Percentiles rank a stretch among this genome's conserved stretches.
Conservation (phyloP, 257 asterid species). For the Sherardia arvensis region DNA sequence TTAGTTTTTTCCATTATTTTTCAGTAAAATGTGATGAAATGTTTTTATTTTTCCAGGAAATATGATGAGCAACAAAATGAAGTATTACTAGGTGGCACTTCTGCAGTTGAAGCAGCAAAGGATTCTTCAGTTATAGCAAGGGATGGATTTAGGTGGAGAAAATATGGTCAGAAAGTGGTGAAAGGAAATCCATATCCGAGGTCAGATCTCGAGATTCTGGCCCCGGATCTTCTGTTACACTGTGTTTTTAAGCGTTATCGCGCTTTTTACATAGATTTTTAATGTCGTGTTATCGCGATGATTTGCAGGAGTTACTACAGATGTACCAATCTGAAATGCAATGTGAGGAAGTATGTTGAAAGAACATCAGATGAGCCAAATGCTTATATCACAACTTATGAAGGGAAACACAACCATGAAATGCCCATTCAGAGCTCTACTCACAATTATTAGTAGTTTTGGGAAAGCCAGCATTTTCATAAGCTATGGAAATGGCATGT, state of each 20-base stretch:
- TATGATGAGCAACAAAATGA: conserved; percentile 18
- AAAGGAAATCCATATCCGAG: conserved; percentile 75
- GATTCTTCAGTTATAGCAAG: conserved; percentile 30
- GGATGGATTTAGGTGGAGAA: conserved; percentile 90
- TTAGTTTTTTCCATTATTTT: neutral
- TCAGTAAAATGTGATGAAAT: neutral
- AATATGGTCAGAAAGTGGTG: conserved; percentile 84
- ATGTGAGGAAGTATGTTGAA: conserved; percentile 63
- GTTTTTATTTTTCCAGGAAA: conserved; percentile 32
- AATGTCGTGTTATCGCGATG: neutral
- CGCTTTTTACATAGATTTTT: no score
- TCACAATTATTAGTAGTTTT: neutral
- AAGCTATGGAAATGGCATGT: no score
- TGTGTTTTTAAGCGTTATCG: no score
- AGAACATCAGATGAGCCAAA: conserved; percentile 56
- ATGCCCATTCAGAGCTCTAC: conserved; percentile 20
- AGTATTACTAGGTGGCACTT: conserved; percentile 24
- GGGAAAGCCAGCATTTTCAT: neutral
- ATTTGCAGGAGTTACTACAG: conserved; percentile 74
- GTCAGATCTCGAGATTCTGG: conserved; percentile 21
- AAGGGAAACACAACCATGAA: conserved; percentile 69
- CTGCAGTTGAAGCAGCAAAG: conserved; percentile 19
- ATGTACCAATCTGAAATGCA: conserved; percentile 69
- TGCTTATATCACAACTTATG: conserved; percentile 59
- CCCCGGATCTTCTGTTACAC: neutral